These are phyloP conservation scores for Solanum chilense DNA, from an alignment of 257 asterid species.

Conservation along the genomic window DNA sequence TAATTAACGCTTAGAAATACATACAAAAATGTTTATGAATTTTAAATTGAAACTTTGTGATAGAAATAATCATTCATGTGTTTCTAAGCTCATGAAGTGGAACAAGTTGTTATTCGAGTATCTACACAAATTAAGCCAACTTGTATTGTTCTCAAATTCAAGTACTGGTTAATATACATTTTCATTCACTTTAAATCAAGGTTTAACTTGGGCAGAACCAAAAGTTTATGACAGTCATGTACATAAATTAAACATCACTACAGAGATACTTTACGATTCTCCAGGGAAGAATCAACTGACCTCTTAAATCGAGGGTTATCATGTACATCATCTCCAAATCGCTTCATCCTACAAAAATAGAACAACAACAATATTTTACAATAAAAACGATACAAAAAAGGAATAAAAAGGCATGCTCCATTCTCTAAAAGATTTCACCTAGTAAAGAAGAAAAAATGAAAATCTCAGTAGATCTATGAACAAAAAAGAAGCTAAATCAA, in stretches of 20 bases:
- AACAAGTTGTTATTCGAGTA: not conserved
- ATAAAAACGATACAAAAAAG: not conserved
- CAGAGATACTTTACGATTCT: slow-evolving; percentile 54
- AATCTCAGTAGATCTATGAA: not conserved
- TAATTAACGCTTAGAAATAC: not conserved
- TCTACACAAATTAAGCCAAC: not conserved
- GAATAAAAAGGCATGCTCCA: not conserved
- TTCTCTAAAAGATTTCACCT: not conserved
- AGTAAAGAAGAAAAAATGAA: too few species aligned
- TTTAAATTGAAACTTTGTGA: too few species aligned
- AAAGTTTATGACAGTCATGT: not conserved
- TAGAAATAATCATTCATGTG: not conserved
- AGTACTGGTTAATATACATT: not conserved
- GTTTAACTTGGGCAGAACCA: not conserved
- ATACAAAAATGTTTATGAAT: not conserved
- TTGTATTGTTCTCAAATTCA: not conserved
- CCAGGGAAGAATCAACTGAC: slow-evolving; percentile 52
- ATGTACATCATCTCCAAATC: slow-evolving; percentile 49
- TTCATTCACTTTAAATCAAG: not conserved
- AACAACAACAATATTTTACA: not conserved
- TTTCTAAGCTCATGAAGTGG: not conserved
- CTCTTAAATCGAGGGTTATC: slow-evolving; percentile 34
- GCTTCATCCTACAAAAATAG: slow-evolving; percentile 55
- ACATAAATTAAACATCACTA: not conserved
- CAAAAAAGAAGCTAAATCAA: not conserved